phyloP scores from a whole-genome alignment of 108 stramenopile genomes.

The Stephanodiscus triporus region DNA sequence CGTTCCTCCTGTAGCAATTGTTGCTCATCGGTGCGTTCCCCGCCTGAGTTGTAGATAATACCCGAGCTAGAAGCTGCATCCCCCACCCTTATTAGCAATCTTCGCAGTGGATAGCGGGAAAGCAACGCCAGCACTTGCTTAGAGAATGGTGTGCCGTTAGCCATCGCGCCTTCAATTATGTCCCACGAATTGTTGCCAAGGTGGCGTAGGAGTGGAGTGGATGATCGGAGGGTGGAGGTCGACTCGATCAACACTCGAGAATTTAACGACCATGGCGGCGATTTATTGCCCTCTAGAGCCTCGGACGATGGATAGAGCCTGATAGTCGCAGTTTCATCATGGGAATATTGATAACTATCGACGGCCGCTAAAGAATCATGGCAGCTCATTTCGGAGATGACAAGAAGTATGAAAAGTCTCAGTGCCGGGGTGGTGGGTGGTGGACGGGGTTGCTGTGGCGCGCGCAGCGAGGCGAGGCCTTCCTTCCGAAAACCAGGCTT shows the following conservation, averaged over 20 bases:
- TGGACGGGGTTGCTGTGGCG: too few species aligned
- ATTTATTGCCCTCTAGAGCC: background rate
- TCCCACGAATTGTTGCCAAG: background rate
- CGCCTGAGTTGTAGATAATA: background rate
- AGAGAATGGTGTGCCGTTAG: constrained; percentile 37
- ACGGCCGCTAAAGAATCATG: background rate
- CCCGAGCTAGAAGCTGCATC: constrained; percentile 30
- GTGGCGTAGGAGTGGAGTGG: constrained; percentile 28
- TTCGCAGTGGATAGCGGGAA: constrained; percentile 30
- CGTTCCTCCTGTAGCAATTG: constrained; percentile 27
- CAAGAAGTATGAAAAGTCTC: too few species aligned
- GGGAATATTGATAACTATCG: constrained; percentile 21
- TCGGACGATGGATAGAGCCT: constrained; percentile 18
- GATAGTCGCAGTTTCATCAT: constrained; percentile 40
- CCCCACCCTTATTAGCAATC: constrained; percentile 36
- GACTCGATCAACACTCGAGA: constrained; percentile 42
- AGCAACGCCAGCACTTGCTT: constrained; percentile 29
- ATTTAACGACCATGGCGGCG: constrained; percentile 29
- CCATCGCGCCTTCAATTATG: background rate
- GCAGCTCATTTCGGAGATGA: too few species aligned
- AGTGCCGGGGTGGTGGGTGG: too few species aligned
- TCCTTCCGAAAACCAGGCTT: too few species aligned
- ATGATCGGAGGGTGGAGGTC: constrained; percentile 31
- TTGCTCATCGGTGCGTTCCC: background rate
- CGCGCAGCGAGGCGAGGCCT: too few species aligned